Base-by-base conservation (phyloP, 345 rosid species). In the Eucalyptus virginea region DNA sequence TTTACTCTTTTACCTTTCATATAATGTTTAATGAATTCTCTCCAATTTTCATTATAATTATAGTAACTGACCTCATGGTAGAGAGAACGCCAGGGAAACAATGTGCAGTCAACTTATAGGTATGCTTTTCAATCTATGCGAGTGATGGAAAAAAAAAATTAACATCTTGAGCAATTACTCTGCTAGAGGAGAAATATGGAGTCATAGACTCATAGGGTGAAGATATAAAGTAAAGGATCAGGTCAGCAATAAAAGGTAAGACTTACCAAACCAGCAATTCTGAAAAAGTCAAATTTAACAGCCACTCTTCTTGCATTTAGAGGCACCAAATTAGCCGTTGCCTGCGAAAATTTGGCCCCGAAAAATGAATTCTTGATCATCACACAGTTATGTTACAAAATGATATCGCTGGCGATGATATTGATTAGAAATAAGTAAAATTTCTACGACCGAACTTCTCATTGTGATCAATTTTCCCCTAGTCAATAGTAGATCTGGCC, bases 311-410 rank as follows among this genome's bases (percentile, higher is more conserved):
- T 94, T 9, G 95, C 86, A 93, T 93, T 97, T 87, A 98, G 89
- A 81, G 99, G 99, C 21, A 91, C 95, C 60, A 98, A 89, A 90
- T 97, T 95, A 90, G 98, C 99, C 18, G 98, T 98, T 50, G 94
- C 99, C 99, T 97, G 89, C 28, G 52, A 86, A 90, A 77, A 23
- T 77, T 69, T 72, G 83, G 86, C 52, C 56, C 52, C 24, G 2
- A 86, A 86, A 86, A 86, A 15, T 45, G 87, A 45, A 86, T 30
- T 45, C 56, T 47, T 4, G 13, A 45, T 44, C 56, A 45, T 86
- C 87, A 5, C 52, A 48, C 9, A 21, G 47, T 40, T 77, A 48
- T 50, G 51, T 45, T 28, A 32, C 87, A 45, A 51, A 86, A 86
- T 11, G 60, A 48, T 48, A n/a, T 50, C 3, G 9, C 52, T 9